Conservation (phyloP, 2,329 filamentous ascomycete genomes). For the Torrubiella hemipterigena region DNA sequence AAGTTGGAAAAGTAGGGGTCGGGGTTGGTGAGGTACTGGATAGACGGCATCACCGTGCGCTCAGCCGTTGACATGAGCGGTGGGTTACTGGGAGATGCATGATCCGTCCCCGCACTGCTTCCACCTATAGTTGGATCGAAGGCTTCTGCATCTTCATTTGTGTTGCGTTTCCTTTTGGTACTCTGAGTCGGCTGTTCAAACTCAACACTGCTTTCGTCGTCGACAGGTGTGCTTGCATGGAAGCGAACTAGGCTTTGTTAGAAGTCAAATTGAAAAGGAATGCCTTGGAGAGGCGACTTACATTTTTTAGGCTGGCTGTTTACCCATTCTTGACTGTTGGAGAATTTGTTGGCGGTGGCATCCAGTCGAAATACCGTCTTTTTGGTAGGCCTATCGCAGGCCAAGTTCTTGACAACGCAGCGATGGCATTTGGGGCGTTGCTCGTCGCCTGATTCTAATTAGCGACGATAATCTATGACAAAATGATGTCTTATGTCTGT, state of each 20-base stretch:
- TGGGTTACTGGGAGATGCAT: too few relatives aligned
- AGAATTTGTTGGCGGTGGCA: conserved; percentile 18
- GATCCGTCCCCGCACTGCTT: too few relatives aligned
- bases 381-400: conserved; percentile 20
- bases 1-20: neutral
- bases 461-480: conserved; percentile 1
- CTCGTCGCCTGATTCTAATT: conserved; percentile 20
- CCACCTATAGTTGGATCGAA: too few relatives aligned
- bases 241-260: conserved; percentile 3
- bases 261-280: neutral
- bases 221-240: too few relatives aligned
- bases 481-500: neutral
- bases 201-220: too few relatives aligned
- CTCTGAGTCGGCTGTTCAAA: too few relatives aligned
- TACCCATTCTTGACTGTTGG: conserved; percentile 23
- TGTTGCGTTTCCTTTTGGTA: too few relatives aligned
- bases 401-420: conserved; percentile 19
- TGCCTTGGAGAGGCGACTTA: conserved; percentile 11
- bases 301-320: conserved; percentile 21
- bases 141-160: too few relatives aligned
- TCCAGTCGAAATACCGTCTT: conserved; percentile 24
- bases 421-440: conserved; percentile 22
- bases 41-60: neutral
- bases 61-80: too few relatives aligned
- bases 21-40: neutral